phyloP scores from a whole-genome alignment of 306 rosid genomes.

The Cicer yamashitae region DNA sequence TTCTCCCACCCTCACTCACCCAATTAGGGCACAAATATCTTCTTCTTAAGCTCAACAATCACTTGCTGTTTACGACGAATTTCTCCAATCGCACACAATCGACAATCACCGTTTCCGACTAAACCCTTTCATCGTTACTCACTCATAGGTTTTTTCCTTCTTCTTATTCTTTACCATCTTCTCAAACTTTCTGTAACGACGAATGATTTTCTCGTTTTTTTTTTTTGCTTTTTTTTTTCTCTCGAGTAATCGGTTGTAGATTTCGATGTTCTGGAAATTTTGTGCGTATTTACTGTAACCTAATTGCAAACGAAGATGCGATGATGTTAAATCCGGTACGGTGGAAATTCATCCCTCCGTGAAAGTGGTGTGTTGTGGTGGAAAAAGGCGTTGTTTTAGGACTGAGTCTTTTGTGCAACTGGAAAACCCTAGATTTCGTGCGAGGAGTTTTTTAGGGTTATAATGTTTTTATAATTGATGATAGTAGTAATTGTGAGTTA shows the following conservation, averaged over 20 bases:
- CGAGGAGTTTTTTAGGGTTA: neutral
- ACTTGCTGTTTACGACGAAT: neutral
- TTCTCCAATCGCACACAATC: neutral
- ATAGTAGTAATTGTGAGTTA: neutral
- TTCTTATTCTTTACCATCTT: neutral
- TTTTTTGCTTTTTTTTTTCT: neutral
- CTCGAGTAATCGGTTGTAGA: neutral
- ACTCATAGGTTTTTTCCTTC: neutral
- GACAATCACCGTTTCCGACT: neutral
- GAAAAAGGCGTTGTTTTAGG: neutral
- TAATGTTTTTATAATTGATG: neutral
- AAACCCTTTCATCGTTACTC: neutral
- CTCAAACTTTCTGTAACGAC: neutral
- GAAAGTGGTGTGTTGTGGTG: neutral
- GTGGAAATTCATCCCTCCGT: neutral
- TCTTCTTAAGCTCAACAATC: neutral
- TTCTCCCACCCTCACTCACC: neutral
- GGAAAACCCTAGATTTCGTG: constrained; percentile 38
- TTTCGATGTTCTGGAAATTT: neutral
- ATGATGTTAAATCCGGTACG: neutral
- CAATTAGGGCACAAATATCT: constrained; percentile 10
- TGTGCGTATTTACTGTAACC: neutral
- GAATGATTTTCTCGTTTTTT: neutral
- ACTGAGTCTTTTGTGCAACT: neutral
- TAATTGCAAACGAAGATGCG: neutral